Conservation (phyloP, 331 rosid genomes). For the Quercus lobata region DNA sequence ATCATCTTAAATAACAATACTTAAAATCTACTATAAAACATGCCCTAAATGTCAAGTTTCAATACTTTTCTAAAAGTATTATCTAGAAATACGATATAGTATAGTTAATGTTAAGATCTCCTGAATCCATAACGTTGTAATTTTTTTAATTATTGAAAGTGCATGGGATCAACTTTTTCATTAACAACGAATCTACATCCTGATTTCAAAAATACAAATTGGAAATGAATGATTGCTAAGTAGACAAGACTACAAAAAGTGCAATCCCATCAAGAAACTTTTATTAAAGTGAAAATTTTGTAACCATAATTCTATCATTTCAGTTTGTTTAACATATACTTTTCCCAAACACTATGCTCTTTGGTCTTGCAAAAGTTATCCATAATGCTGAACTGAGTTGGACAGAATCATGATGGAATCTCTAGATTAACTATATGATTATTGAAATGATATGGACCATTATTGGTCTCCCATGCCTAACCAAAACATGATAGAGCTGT, state of each 20-base stretch:
- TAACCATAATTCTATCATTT: neutral
- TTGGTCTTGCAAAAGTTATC: neutral
- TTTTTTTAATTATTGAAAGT: no score
- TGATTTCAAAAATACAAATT: neutral
- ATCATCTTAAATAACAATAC: no score
- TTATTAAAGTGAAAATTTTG: conserved; percentile 5
- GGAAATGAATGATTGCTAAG: neutral
- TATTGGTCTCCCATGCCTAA: neutral
- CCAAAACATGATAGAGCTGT: neutral
- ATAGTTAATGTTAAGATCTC: no score
- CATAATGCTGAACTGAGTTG: neutral
- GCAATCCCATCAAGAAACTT: conserved; percentile 20
- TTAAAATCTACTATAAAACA: no score
- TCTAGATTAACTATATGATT: neutral
- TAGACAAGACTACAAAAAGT: neutral
- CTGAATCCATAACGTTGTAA: no score
- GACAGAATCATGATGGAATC: conserved; percentile 2
- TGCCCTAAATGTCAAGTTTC: no score
- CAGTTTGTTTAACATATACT: conserved; percentile 8
- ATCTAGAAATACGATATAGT: no score
- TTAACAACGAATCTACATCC: neutral
- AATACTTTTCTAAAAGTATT: no score
- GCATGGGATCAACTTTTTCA: neutral
- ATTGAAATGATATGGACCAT: neutral
- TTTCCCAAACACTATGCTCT: conserved; percentile 34